Conservation (phyloP, 129 eudicot genomes). For the Centrapalus pauciflorus region DNA sequence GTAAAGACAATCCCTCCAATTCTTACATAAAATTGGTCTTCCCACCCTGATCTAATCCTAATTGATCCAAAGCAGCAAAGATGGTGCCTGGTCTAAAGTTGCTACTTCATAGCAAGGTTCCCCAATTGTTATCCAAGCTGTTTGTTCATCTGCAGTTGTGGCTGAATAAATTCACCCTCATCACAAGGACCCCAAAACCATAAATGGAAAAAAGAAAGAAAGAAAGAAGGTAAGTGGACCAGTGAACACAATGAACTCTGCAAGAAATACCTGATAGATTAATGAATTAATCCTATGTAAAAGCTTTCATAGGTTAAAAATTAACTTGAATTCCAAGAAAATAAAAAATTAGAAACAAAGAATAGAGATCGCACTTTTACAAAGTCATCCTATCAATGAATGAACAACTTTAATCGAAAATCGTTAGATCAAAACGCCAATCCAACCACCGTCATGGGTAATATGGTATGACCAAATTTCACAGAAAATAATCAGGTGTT, state of each 20-base stretch:
- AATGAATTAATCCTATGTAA: constrained; percentile 8
- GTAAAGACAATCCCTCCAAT: too few species aligned
- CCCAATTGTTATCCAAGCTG: too few species aligned
- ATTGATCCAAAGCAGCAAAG: neutral
- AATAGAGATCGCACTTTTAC: constrained; percentile 19
- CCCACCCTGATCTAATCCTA: too few species aligned
- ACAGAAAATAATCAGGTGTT: constrained; percentile 82
- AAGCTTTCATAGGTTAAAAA: constrained; percentile 25
- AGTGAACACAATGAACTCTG: neutral
- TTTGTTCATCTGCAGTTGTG: too few species aligned
- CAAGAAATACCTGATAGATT: neutral
- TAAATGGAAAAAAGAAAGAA: too few species aligned
- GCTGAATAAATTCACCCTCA: too few species aligned
- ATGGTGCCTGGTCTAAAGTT: neutral
- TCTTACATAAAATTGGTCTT: too few species aligned
- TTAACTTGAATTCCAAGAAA: constrained; percentile 9
- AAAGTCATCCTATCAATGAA: constrained; percentile 16
- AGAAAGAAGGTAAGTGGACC: neutral
- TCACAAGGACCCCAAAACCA: too few species aligned
- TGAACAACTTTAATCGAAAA: constrained; percentile 8
- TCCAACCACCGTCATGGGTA: neutral
- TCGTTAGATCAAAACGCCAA: constrained; percentile 7
- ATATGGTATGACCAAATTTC: constrained; percentile 27
- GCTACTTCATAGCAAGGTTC: too few species aligned
- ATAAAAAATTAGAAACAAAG: neutral